Conservation (phyloP, 352 stramenopile species). For the Globisporangium heterothallicum region DNA sequence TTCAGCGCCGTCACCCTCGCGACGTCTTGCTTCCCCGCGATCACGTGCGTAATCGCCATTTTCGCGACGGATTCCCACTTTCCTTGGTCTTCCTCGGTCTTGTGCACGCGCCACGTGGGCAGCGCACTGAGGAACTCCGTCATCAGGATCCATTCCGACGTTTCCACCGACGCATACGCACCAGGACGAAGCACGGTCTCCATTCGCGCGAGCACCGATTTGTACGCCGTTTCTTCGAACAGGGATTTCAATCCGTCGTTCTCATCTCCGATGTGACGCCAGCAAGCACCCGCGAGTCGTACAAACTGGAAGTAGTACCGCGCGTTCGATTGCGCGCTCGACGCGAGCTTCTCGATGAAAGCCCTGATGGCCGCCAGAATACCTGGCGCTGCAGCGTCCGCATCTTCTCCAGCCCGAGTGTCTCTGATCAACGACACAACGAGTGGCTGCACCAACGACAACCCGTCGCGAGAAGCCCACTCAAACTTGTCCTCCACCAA, state of each 20-base stretch:
- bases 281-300: constrained; percentile 15
- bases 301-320: constrained; percentile 19
- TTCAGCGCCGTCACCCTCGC: constrained; percentile 40
- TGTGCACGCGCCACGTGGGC: constrained; percentile 17
- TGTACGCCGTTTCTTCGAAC: constrained; percentile 24
- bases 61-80: constrained; percentile 48
- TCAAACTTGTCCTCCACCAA: constrained; percentile 12
- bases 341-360: constrained; percentile 16
- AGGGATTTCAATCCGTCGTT: constrained; percentile 10
- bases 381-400: neutral
- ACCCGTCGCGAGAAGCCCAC: constrained; percentile 11
- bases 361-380: constrained; percentile 9
- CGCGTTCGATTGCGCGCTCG: constrained; percentile 13
- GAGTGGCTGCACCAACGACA: constrained; percentile 14
- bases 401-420: neutral
- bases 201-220: constrained; percentile 24
- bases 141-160: constrained; percentile 32
- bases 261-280: constrained; percentile 6
- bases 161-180: constrained; percentile 29
- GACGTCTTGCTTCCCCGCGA: constrained; percentile 57
- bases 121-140: constrained; percentile 34
- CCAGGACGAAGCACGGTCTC: constrained; percentile 24
- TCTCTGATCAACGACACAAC: constrained; percentile 16
- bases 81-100: constrained; percentile 25
- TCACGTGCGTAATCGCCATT: constrained; percentile 44